A percentile compares a stretch with the other conserved stretches of the same genome.
Evolutionary conservation across 768 basidiomycete species (phyloP).

Genomic region (Tulasnella sp.): DNA sequence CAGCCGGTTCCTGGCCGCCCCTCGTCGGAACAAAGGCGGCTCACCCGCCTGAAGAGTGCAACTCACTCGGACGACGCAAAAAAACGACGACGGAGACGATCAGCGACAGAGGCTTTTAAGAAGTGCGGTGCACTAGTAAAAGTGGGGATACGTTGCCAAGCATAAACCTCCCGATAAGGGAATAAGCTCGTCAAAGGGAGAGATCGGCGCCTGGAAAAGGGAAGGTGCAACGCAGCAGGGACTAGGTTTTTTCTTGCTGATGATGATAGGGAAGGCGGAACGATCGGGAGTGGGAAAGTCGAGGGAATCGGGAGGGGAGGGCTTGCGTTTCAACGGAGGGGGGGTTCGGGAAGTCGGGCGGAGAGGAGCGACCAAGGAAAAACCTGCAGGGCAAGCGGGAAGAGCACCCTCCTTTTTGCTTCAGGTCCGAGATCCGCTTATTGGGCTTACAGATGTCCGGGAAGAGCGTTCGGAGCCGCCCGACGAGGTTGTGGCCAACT

Average conservation of each 20-base stretch:
- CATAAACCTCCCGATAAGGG: neutral
- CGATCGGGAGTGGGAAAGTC: conserved; percentile 16
- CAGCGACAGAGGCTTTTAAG: neutral
- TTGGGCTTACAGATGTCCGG: neutral
- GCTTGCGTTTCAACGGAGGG: neutral
- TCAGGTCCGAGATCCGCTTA: conserved; percentile 21
- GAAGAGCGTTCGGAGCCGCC: conserved; percentile 8
- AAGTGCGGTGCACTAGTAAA: neutral
- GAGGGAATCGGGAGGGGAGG: conserved; percentile 9
- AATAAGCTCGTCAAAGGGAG: neutral
- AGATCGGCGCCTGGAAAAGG: conserved; percentile 1
- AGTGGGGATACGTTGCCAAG: conserved; percentile 15
- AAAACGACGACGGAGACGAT: conserved; percentile 13
- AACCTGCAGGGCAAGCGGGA: conserved; percentile 12
- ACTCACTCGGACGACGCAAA: neutral
- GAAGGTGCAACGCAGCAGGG: conserved; percentile 12
- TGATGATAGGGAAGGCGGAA: conserved; percentile 10
- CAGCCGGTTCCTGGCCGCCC: conserved; percentile 5
- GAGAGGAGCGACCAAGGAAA: neutral
- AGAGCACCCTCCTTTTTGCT: neutral
- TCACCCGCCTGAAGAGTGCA: neutral
- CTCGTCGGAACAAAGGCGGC: conserved; percentile 10
- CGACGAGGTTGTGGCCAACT: neutral
- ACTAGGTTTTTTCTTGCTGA: neutral
- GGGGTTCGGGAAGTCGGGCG: conserved; percentile 3